These are phyloP conservation scores for Exutisphaerella laricina DNA, from an alignment of 2,329 filamentous ascomycete genomes.

Conservation along the genomic window DNA sequence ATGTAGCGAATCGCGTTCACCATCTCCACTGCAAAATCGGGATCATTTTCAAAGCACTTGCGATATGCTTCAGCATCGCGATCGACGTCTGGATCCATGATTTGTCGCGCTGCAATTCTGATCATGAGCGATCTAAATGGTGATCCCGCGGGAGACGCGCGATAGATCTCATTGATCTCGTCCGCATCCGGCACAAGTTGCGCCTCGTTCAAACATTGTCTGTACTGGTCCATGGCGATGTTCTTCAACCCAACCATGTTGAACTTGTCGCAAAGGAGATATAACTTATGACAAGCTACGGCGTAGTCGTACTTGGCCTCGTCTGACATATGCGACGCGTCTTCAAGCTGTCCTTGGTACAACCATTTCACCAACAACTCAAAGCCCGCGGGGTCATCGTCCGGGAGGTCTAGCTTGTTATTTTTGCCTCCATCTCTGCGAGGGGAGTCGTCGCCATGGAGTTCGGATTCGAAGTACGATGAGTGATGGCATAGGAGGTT, in stretches of 20 bases:
- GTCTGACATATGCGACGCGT: conserved; percentile 43
- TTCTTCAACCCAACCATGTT: conserved; percentile 49
- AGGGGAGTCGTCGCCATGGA: conserved; percentile 31
- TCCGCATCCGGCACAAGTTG: conserved; percentile 50
- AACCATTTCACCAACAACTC: conserved; percentile 53
- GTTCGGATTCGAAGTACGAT: conserved; percentile 39
- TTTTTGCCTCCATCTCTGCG: conserved; percentile 34
- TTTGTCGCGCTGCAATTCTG: conserved; percentile 51
- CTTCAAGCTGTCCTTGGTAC: conserved; percentile 50
- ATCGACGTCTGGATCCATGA: conserved; percentile 51
- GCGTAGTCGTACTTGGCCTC: conserved; percentile 51
- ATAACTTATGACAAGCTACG: conserved; percentile 49
- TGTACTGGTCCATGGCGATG: conserved; percentile 50
- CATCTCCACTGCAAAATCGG: conserved; percentile 50
- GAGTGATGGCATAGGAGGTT: conserved; percentile 51
- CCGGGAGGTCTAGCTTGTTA: conserved; percentile 43
- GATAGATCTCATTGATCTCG: conserved; percentile 51
- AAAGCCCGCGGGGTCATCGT: conserved; percentile 49
- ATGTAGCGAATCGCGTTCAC: conserved; percentile 48
- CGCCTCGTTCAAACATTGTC: conserved; percentile 45
- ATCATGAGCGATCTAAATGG: conserved; percentile 49
- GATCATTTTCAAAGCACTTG: conserved; percentile 45
- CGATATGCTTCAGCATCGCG: conserved; percentile 47
- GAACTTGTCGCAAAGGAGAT: conserved; percentile 49
- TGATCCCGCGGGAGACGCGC: conserved; percentile 39